Evolutionary conservation across 805 yeast genomes (phyloP).

Genomic region (Geotrichum ghanense): DNA sequence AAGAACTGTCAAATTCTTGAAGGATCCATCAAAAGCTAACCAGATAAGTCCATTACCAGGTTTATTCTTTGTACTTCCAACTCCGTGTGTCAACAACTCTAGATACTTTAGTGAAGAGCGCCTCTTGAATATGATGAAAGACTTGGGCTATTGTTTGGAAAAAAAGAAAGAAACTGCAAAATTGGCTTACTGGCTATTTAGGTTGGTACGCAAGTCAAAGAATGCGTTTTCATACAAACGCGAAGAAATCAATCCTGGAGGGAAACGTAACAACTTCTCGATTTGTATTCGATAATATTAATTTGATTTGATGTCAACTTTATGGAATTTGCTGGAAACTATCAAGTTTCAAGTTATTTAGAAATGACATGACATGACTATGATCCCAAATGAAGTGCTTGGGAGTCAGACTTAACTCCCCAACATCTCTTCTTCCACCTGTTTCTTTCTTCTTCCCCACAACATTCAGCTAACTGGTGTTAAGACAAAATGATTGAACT

Average conservation of each 20-base stretch:
- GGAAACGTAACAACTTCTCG: constrained; percentile 59
- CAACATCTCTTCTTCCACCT: not conserved
- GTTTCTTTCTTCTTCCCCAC: not conserved
- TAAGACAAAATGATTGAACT: not conserved
- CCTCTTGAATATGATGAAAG: constrained; percentile 35
- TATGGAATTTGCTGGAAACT: too few relatives aligned
- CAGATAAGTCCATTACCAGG: constrained; percentile 20
- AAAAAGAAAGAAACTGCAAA: constrained; percentile 52
- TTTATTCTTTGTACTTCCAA: constrained; percentile 74
- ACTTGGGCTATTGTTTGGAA: constrained; percentile 47
- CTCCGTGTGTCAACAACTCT: constrained; percentile 77
- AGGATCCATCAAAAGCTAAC: constrained; percentile 9
- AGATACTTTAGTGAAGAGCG: constrained; percentile 50
- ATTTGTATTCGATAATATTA: constrained; percentile 26
- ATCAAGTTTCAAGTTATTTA: too few relatives aligned
- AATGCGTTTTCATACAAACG: constrained; percentile 28
- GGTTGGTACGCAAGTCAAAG: constrained; percentile 13
- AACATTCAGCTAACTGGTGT: too few relatives aligned
- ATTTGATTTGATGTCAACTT: not conserved
- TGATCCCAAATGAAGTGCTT: too few relatives aligned
- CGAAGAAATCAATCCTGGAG: constrained; percentile 44
- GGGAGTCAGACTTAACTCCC: not conserved
- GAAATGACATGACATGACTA: too few relatives aligned
- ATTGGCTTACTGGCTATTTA: constrained; percentile 60
- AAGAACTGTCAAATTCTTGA: constrained; percentile 46